Evolutionary conservation across 1,284 basidiomycete genomes (phyloP), one percentile per base, ranked within the genome.

Genomic region (Laetiporus sulphureus): DNA sequence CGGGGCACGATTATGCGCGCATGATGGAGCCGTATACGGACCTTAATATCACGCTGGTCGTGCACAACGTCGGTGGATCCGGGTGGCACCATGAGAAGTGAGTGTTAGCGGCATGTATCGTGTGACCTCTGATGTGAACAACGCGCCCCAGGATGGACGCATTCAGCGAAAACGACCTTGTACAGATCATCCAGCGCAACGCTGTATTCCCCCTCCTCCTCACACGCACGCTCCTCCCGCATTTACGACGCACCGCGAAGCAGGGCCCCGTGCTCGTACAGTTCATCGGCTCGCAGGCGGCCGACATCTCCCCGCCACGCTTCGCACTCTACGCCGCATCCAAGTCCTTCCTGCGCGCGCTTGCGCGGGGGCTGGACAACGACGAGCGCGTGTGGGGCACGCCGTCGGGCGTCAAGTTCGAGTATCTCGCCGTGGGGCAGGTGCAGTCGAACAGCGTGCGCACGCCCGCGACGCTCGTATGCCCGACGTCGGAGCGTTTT

Each of bases 51-150:
- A 60, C 60, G 7, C 42, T 57, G 18, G 46, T 60, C 15, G 33
- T 59, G 4, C 47, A 62, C 46, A 62, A 62, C 40, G 60, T 59
- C 22, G 58, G 58, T 3, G 51, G 55, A n/a, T n/a, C n/a, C n/a
- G n/a, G n/a, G n/a, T n/a, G n/a, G n/a, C n/a, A n/a, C n/a, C n/a
- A n/a, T n/a, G n/a, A n/a, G n/a, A n/a, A n/a, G n/a, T n/a, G n/a
- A n/a, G n/a, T n/a, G n/a, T n/a, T n/a, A n/a, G n/a, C n/a, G n/a
- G n/a, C n/a, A n/a, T n/a, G n/a, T n/a, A n/a, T n/a, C n/a, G n/a
- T n/a, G n/a, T n/a, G n/a, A n/a, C n/a, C n/a, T n/a, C n/a, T n/a
- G n/a, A n/a, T n/a, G n/a, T n/a, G n/a, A 11, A 2, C 4, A n/a
- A 15, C 10, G 10, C 23, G 3, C 19, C 6, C 15, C 24, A 60